Conservation (phyloP, 495 filamentous ascomycete species). For the Neurospora sublineolata region DNA sequence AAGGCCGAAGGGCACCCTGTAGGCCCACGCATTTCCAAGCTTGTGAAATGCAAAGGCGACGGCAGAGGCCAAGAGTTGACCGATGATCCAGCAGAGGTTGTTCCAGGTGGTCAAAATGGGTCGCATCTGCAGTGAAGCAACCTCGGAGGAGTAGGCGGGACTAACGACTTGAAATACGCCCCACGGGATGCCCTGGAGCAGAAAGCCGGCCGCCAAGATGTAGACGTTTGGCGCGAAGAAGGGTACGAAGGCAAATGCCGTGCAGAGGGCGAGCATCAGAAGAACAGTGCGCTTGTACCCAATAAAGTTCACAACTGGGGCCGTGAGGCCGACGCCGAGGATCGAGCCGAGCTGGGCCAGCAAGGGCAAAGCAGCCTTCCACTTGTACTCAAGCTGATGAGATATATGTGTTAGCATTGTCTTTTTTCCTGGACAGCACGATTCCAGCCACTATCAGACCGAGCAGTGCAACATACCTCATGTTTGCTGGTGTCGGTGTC, state of each 20-base stretch:
- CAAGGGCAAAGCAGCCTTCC: constrained; percentile 29
- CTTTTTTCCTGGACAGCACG: constrained; percentile 34
- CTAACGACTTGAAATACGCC: constrained; percentile 47
- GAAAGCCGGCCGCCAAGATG: constrained; percentile 51
- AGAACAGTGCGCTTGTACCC: constrained; percentile 49
- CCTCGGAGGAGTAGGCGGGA: constrained; percentile 48
- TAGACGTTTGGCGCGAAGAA: constrained; percentile 53
- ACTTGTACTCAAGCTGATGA: constrained; percentile 36
- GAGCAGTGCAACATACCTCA: constrained; percentile 9
- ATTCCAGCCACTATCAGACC: constrained; percentile 26
- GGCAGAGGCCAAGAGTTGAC: constrained; percentile 50
- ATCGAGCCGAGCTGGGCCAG: constrained; percentile 32
- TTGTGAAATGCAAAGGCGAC: constrained; percentile 43
- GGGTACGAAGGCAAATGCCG: constrained; percentile 41
- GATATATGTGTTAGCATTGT: not conserved
- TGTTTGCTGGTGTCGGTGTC: constrained; percentile 6
- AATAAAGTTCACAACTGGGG: constrained; percentile 48
- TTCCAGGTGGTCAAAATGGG: constrained; percentile 55
- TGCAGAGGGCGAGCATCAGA: constrained; percentile 31
- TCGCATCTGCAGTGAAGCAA: constrained; percentile 43
- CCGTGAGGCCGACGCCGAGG: constrained; percentile 52
- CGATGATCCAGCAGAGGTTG: constrained; percentile 60
- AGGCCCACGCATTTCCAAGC: constrained; percentile 44
- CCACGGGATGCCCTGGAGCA: constrained; percentile 64
- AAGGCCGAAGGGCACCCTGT: constrained; percentile 48